Conservation (phyloP, 176 grass and related monocot genomes). For the Phragmites australis region DNA sequence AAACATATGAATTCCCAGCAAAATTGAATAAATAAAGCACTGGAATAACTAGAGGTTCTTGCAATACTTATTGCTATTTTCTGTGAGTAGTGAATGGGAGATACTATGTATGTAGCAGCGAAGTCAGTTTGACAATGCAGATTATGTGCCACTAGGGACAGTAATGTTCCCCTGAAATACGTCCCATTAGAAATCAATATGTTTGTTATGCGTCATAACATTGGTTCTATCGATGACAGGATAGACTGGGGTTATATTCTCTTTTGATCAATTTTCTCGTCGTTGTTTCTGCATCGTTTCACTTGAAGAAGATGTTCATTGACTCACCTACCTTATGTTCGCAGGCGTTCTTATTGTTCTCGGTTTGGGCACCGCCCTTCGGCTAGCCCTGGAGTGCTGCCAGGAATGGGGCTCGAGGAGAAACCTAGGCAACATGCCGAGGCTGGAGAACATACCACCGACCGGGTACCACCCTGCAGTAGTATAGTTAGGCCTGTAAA, state of each 20-base stretch:
- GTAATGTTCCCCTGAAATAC: neutral
- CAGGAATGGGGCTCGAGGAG: slow-evolving; percentile 71
- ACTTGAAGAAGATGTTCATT: slow-evolving; percentile 18
- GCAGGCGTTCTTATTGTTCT: slow-evolving; percentile 92
- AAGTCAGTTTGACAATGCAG: neutral
- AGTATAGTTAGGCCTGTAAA: slow-evolving; percentile 63
- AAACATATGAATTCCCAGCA: neutral
- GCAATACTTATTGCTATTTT: neutral
- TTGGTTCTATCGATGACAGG: neutral
- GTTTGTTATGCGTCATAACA: neutral
- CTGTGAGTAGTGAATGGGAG: neutral
- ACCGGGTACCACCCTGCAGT: slow-evolving; percentile 77
- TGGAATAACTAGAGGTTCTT: neutral
- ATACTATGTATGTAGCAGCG: neutral
- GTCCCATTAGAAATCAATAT: neutral
- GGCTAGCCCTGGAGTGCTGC: slow-evolving; percentile 88
- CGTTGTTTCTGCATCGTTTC: neutral
- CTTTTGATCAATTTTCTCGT: neutral
- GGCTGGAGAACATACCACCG: slow-evolving; percentile 55
- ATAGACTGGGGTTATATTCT: neutral
- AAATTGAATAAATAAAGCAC: slow-evolving; percentile 11
- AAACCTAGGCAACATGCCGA: slow-evolving; percentile 46
- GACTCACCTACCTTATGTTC: slow-evolving; percentile 25
- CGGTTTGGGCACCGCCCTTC: slow-evolving; percentile 86
- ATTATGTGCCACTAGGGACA: neutral